Percentiles rank a stretch among this genome's conserved stretches.
Evolutionary conservation across 768 basidiomycete genomes (phyloP).

Genomic region (Rhodotorula taiwanensis): DNA sequence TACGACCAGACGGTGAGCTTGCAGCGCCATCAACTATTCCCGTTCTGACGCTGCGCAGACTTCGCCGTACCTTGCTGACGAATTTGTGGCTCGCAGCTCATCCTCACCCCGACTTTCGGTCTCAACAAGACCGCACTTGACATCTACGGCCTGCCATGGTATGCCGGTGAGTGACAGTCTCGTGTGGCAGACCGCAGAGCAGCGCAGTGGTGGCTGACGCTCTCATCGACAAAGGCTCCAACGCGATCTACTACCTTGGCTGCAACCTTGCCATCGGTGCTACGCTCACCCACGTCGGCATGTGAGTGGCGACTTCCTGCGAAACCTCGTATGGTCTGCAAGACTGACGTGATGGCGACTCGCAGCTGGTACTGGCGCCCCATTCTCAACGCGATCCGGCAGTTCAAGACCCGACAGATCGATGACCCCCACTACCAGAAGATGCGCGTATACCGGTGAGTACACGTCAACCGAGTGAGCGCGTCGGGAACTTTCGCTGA

Average conservation of each 20-base stretch:
- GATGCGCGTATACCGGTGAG: not conserved
- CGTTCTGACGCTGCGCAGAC: too few species aligned
- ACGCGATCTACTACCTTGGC: constrained; percentile 26
- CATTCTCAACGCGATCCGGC: constrained; percentile 30
- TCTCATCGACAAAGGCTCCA: too few species aligned
- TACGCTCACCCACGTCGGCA: constrained; percentile 37
- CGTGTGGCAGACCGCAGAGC: too few species aligned
- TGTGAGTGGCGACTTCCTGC: too few species aligned
- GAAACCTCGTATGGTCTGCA: too few species aligned
- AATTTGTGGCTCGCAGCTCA: too few species aligned
- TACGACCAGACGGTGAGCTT: constrained; percentile 41
- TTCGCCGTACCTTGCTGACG: too few species aligned
- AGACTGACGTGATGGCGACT: too few species aligned
- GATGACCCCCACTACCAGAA: constrained; percentile 23
- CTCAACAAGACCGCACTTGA: constrained; percentile 38
- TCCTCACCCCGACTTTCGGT: constrained; percentile 38
- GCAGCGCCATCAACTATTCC: too few species aligned
- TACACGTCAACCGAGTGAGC: too few species aligned
- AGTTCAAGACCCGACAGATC: constrained; percentile 26
- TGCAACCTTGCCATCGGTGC: constrained; percentile 43
- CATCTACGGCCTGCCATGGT: constrained; percentile 23
- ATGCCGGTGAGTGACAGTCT: too few species aligned
- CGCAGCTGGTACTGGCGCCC: constrained; percentile 32
- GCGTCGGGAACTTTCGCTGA: constrained; percentile 16
- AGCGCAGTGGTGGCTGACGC: too few species aligned